phyloP scores from a whole-genome alignment of 164 flowering plant species.

The Saururus chinensis region DNA sequence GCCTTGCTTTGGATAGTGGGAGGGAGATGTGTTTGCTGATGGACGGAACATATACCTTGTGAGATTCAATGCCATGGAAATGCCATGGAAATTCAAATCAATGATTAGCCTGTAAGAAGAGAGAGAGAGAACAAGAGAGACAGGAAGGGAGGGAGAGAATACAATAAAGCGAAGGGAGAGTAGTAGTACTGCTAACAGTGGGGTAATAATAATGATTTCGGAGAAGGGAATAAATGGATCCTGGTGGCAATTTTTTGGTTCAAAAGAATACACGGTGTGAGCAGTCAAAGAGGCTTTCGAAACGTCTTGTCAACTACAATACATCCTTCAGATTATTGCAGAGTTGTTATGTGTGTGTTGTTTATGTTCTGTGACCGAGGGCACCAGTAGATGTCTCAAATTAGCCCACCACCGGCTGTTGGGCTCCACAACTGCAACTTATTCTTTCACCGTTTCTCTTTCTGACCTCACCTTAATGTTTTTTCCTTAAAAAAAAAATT shows the following conservation, averaged over 20 bases:
- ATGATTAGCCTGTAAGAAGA: constrained; percentile 31
- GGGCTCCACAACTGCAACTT: constrained; percentile 9
- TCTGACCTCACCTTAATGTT: constrained; percentile 3
- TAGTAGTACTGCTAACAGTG: background rate
- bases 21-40: constrained; percentile 17
- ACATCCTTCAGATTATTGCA: constrained; percentile 10
- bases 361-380: constrained; percentile 9
- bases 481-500: too few species aligned
- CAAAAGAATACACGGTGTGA: constrained; percentile 8
- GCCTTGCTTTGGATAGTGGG: constrained; percentile 38
- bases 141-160: constrained; percentile 12
- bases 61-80: constrained; percentile 16
- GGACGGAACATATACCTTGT: constrained; percentile 48
- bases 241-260: constrained; percentile 28
- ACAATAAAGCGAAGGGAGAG: constrained; percentile 3
- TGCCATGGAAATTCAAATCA: constrained; percentile 31
- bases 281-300: constrained; percentile 9
- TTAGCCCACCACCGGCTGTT: constrained; percentile 12
- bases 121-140: constrained; percentile 11
- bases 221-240: constrained; percentile 23
- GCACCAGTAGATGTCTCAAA: constrained; percentile 14
- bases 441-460: constrained; percentile 1
- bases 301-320: constrained; percentile 14
- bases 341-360: background rate
- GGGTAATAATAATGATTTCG: background rate